Evolutionary conservation across 345 rosid genomes (phyloP).

Genomic region (Acer yangbiense): DNA sequence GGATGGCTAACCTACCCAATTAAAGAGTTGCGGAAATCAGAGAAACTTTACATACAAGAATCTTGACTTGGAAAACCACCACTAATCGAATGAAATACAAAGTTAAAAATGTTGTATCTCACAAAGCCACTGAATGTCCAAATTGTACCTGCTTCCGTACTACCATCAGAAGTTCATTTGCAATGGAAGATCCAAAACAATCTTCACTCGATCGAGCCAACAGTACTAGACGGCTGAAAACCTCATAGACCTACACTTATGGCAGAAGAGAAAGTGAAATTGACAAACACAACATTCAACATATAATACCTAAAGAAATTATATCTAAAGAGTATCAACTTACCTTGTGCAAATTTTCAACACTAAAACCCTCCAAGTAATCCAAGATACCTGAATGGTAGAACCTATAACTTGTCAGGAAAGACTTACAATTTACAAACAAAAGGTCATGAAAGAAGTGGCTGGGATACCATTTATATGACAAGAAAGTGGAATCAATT

Average conservation of each 20-base stretch:
- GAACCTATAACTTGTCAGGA: slow-evolving; percentile 17
- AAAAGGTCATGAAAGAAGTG: neutral
- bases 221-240: slow-evolving; percentile 65
- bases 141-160: slow-evolving; percentile 74
- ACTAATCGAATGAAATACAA: neutral
- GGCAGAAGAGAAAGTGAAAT: slow-evolving; percentile 19
- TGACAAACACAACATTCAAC: slow-evolving; percentile 9
- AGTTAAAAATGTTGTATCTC: neutral
- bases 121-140: neutral
- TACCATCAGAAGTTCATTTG: slow-evolving; percentile 80
- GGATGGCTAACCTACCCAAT: slow-evolving; percentile 67
- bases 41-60: neutral
- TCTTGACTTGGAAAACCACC: slow-evolving; percentile 5
- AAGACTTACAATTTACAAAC: neutral
- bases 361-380: slow-evolving; percentile 79
- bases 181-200: slow-evolving; percentile 56
- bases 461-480: slow-evolving; percentile 66
- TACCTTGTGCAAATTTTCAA: slow-evolving; percentile 75
- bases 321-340: slow-evolving; percentile 14
- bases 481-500: slow-evolving; percentile 70
- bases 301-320: slow-evolving; percentile 18
- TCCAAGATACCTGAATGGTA: slow-evolving; percentile 71
- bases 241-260: slow-evolving; percentile 67
- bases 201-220: slow-evolving; percentile 45
- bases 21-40: slow-evolving; percentile 1